Evolutionary conservation across 2,329 filamentous ascomycete genomes (phyloP).

Genomic region (Didymella sp.): DNA sequence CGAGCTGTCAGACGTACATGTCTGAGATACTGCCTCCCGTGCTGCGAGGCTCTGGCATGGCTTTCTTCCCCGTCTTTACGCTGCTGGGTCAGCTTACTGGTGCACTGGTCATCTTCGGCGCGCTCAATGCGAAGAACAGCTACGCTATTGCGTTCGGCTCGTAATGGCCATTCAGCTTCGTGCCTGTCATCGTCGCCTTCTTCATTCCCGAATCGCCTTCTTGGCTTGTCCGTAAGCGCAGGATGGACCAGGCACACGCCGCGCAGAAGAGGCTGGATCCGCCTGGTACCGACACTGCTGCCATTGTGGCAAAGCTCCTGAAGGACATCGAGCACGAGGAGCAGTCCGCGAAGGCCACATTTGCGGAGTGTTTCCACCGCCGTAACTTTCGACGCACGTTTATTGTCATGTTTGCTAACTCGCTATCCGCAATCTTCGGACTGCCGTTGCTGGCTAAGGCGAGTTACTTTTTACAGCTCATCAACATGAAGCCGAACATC

Average conservation of each 20-base stretch:
- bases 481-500: slow-evolving; percentile 37
- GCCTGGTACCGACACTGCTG: slow-evolving; percentile 40
- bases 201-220: slow-evolving; percentile 61
- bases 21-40: slow-evolving; percentile 58
- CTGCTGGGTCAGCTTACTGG: slow-evolving; percentile 59
- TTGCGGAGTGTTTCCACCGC: slow-evolving; percentile 47
- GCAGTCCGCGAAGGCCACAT: slow-evolving; percentile 32
- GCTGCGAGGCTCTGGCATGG: slow-evolving; percentile 57
- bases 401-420: slow-evolving; percentile 47
- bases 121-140: slow-evolving; percentile 39
- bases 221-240: slow-evolving; percentile 55
- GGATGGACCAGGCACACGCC: slow-evolving; percentile 51
- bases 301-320: slow-evolving; percentile 37
- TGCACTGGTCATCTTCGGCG: slow-evolving; percentile 48
- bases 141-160: slow-evolving; percentile 55
- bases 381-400: slow-evolving; percentile 47
- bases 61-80: slow-evolving; percentile 59
- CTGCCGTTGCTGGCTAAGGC: slow-evolving; percentile 46
- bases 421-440: slow-evolving; percentile 46
- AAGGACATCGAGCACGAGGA: slow-evolving; percentile 37
- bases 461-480: slow-evolving; percentile 46
- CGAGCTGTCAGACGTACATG: slow-evolving; percentile 54
- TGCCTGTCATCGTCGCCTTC: slow-evolving; percentile 54
- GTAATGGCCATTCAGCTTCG: slow-evolving; percentile 55
- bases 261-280: slow-evolving; percentile 61